Base-by-base conservation (phyloP, 495 filamentous ascomycete species). In the Penicillium samsonianum region DNA sequence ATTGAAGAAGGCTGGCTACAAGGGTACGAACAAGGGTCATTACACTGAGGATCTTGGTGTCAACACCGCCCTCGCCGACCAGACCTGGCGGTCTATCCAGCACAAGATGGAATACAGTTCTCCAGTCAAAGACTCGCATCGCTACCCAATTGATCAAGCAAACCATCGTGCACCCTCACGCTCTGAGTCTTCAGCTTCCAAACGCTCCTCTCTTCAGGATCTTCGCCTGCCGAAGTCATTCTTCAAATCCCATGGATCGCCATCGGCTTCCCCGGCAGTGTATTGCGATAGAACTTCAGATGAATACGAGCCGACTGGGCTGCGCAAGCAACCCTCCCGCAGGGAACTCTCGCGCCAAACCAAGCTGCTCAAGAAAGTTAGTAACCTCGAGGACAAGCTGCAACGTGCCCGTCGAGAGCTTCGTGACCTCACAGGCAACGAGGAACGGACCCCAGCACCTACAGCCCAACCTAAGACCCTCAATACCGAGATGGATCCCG, bases 301-400 rank as follows among this genome's bases (percentile, higher is more conserved):
- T 33, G 60, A 75, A 26, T 59, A 62, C 17, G 65, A 80, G 17
- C 50, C 52, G 7, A 60, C 53, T 11, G 70, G 68, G 33, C 61
- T 85, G 19, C 77, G 75, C 12, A 78, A 75, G 41, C 77, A 82
- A 43, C 74, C 79, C 19, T 87, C 83, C 0, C 82, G 80, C 57
- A 85, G 81, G 65, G 85, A 90, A 52, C 66, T 88, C 6, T 74
- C 78, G 23, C 82, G 81, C 58, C 84, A 87, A 58, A 76, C 79
- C 35, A 88, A 84, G 64, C 72, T 90, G 26, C 71, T 79, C 50
- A 86, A 87, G 73, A 77, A 79, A 38, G 85, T 89, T 47, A 88
- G 84, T 64, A 80, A 88, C 63, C 75, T 89, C 2, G 86, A 90
- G 60, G 67, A 74, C 25, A 87, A 88, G 67, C 73, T 89, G 3